Evolutionary conservation across 2,329 filamentous ascomycete genomes (phyloP).

Genomic region (Phaeophleospora eucalypticola): DNA sequence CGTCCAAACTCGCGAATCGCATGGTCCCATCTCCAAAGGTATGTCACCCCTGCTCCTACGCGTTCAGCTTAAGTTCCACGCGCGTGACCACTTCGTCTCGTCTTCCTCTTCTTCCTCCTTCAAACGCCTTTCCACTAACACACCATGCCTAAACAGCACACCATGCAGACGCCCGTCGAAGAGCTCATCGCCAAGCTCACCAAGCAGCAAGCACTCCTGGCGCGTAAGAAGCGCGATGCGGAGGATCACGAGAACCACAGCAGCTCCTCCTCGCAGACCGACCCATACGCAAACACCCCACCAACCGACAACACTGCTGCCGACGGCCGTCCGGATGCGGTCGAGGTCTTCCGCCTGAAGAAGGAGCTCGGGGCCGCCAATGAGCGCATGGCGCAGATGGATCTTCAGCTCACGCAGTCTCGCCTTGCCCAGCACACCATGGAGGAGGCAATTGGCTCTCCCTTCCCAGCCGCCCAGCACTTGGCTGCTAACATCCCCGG

Average conservation of each 20-base stretch:
- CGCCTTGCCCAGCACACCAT: constrained; percentile 58
- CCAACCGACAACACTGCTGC: constrained; percentile 20
- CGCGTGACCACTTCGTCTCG: background rate
- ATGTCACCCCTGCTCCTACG: constrained; percentile 9
- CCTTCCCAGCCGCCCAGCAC: constrained; percentile 29
- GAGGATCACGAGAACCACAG: constrained; percentile 37
- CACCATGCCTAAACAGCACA: constrained; percentile 9
- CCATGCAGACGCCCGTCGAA: constrained; percentile 50
- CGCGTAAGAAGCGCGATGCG: constrained; percentile 55
- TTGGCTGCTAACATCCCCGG: constrained; percentile 27
- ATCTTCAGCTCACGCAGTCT: constrained; percentile 65
- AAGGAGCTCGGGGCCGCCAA: constrained; percentile 67
- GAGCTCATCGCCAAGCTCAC: constrained; percentile 68
- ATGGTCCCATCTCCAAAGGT: constrained; percentile 18
- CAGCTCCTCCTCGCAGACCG: constrained; percentile 26
- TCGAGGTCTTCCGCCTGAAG: constrained; percentile 65
- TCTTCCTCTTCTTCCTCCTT: background rate
- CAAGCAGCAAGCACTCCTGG: constrained; percentile 63
- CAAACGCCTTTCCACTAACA: constrained; percentile 15
- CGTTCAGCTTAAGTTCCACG: no score
- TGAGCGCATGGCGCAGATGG: constrained; percentile 65
- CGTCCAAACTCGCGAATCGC: constrained; percentile 36
- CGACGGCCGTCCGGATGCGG: constrained; percentile 38
- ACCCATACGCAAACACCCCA: constrained; percentile 29
- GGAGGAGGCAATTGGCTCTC: constrained; percentile 43